Conservation (phyloP, 495 filamentous ascomycete species). For the Penicillium antarcticum region DNA sequence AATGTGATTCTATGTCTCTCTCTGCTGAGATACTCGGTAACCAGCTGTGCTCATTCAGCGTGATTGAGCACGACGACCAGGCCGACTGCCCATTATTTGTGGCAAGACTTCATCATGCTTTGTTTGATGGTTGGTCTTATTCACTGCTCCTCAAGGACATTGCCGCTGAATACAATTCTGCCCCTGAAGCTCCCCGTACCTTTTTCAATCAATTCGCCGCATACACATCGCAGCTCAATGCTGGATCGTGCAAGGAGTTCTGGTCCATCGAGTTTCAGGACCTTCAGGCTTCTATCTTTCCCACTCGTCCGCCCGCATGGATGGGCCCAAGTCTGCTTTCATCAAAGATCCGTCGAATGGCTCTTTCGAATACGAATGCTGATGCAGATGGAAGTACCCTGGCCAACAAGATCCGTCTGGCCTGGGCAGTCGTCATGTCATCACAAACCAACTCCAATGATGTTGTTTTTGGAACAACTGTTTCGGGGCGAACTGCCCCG, state of each 20-base stretch:
- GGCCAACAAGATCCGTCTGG: not conserved
- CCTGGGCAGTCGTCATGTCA: not conserved
- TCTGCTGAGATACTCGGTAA: too few species aligned
- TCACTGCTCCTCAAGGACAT: not conserved
- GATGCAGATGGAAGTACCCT: not conserved
- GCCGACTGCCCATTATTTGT: conserved; percentile 30
- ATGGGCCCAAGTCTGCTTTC: not conserved
- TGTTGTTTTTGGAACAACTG: not conserved
- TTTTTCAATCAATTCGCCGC: not conserved
- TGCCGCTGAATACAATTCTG: not conserved
- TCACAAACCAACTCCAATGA: not conserved
- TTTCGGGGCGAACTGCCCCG: not conserved
- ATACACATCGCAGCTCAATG: not conserved
- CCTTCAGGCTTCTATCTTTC: not conserved
- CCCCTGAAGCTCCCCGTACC: not conserved
- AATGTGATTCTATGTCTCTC: not conserved
- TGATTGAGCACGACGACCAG: not conserved
- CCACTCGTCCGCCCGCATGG: not conserved
- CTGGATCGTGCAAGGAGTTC: not conserved
- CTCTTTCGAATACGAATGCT: too few species aligned
- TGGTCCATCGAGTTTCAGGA: not conserved
- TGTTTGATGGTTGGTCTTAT: conserved; percentile 21
- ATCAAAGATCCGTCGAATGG: not conserved
- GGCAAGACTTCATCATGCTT: conserved; percentile 13
- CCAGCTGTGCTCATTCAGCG: not conserved